Evolutionary conservation across 2,329 filamentous ascomycete genomes (phyloP), one percentile per base, ranked within the genome.

Genomic region (Beauveria scarabaeidicola): DNA sequence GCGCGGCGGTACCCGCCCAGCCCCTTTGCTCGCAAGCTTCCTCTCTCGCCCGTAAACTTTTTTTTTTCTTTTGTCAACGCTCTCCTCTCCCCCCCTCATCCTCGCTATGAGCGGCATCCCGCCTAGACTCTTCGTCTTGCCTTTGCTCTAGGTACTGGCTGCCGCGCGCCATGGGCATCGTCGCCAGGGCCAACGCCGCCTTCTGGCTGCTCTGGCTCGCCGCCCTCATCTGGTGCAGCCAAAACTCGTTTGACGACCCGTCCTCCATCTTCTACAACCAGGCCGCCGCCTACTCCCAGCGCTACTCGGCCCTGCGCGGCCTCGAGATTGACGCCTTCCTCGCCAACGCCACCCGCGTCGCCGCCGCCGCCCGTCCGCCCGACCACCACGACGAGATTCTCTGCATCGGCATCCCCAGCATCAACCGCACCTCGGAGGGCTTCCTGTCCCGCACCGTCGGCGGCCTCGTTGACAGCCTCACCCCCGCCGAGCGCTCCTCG

Each of bases 331-430:
- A 69, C 52, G 61, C n/a, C 44, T 69, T 61, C 59, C 64, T 68
- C 44, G 63, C 41, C 38, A 46, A 58, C 56, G 25, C 46, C n/a
- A 60, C 50, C n/a, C 59, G 53, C n/a, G 25, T 55, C 27, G 47
- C 46, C 9, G 55, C 46, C 9, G 55, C 40, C 17, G 47, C 46
- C 44, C 44, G 61, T 10, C 25, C 44, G 15, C 29, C 32, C 32
- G 43, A 52, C 47, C 52, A 52, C 32, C 38, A 29, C 44, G 55
- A 59, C 15, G 43, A 58, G 52, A 55, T 66, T 17, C 55, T 73
- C 5, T 73, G 71, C 59, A 63, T 73, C 50, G 71, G 71, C 40
- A 70, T 73, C n/a, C 71, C 71, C 13, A 71, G 67, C 62, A 63
- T 73, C 40, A 72, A 70, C 61, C 69, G 71, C 19, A 69, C 66